phyloP scores from a whole-genome alignment of 495 filamentous ascomycete genomes.

The Evernia prunastri region DNA sequence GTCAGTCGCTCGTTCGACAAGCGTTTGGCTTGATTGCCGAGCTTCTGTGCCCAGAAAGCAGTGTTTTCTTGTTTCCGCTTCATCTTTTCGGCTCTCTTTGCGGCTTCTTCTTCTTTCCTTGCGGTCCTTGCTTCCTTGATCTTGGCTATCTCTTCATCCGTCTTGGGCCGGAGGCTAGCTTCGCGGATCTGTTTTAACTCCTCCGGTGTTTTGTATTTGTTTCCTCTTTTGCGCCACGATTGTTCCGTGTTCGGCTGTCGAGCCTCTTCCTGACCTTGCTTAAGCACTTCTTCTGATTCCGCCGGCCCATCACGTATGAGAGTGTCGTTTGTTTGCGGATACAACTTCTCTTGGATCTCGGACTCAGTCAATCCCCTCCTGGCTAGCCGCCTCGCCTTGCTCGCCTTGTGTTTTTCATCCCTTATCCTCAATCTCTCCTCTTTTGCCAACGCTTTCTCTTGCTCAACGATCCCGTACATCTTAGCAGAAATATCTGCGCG shows the following conservation, averaged over 20 bases:
- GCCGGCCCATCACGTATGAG: neutral
- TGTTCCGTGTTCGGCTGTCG: neutral
- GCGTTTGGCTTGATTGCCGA: neutral
- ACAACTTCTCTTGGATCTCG: slow-evolving; percentile 22
- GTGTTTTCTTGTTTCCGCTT: slow-evolving; percentile 25
- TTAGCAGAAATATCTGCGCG: slow-evolving; percentile 49
- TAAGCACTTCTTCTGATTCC: neutral
- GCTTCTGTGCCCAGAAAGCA: neutral
- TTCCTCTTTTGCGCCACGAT: neutral
- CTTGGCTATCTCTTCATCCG: slow-evolving; percentile 32
- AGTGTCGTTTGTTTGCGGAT: neutral
- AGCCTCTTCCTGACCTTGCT: neutral
- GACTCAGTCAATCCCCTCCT: slow-evolving; percentile 17
- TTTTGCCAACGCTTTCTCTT: slow-evolving; percentile 27
- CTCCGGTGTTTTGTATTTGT: neutral
- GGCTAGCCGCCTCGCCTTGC: slow-evolving; percentile 15
- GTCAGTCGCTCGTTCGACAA: neutral
- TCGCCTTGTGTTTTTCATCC: slow-evolving; percentile 15
- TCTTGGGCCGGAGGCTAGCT: slow-evolving; percentile 23
- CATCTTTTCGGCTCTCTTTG: slow-evolving; percentile 36
- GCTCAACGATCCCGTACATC: slow-evolving; percentile 39
- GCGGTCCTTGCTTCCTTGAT: slow-evolving; percentile 36
- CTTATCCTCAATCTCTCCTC: slow-evolving; percentile 16
- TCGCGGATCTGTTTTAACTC: neutral
- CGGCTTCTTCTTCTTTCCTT: slow-evolving; percentile 27